Evolutionary conservation across 164 flowering plant genomes (phyloP).

Genomic region (Stephania cephalantha): DNA sequence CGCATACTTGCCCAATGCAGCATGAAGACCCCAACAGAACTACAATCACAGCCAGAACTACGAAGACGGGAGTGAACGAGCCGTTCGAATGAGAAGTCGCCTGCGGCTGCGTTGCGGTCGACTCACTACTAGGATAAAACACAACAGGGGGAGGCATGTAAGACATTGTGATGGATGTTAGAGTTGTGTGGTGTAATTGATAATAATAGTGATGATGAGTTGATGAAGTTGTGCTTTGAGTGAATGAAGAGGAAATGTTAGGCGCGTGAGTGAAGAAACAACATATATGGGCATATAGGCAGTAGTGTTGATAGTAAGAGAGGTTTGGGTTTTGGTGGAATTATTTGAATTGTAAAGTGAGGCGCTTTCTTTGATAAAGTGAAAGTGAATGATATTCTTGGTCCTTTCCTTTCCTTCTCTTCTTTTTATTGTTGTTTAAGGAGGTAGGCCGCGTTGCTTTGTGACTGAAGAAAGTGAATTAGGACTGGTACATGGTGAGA

Average conservation of each 20-base stretch:
- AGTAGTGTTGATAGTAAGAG: slow-evolving; percentile 6
- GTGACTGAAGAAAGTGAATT: slow-evolving; percentile 15
- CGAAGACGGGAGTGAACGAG: slow-evolving; percentile 73
- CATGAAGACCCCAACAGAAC: slow-evolving; percentile 66
- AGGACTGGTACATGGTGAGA: background rate
- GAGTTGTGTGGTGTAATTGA: slow-evolving; percentile 23
- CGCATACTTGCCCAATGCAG: slow-evolving; percentile 56
- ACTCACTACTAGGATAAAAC: slow-evolving; percentile 17
- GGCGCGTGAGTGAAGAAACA: slow-evolving; percentile 2
- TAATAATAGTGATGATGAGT: background rate
- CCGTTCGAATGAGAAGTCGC: slow-evolving; percentile 42
- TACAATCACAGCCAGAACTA: slow-evolving; percentile 58
- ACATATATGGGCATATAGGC: background rate
- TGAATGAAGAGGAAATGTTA: slow-evolving; percentile 19
- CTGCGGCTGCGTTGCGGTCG: slow-evolving; percentile 8
- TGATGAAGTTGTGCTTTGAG: slow-evolving; percentile 20
- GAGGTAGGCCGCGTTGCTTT: slow-evolving; percentile 6
- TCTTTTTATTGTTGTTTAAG: slow-evolving; percentile 5
- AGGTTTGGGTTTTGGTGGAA: background rate
- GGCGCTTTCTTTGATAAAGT: slow-evolving; percentile 14
- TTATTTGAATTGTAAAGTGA: slow-evolving; percentile 9
- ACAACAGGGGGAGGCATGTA: slow-evolving; percentile 18
- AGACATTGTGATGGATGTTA: slow-evolving; percentile 11
- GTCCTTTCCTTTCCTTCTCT: background rate
- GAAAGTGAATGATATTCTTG: slow-evolving; percentile 20